These are phyloP conservation scores for Paramarasmius palmivorus DNA, from an alignment of 1,284 basidiomycete genomes.

Conservation along the genomic window DNA sequence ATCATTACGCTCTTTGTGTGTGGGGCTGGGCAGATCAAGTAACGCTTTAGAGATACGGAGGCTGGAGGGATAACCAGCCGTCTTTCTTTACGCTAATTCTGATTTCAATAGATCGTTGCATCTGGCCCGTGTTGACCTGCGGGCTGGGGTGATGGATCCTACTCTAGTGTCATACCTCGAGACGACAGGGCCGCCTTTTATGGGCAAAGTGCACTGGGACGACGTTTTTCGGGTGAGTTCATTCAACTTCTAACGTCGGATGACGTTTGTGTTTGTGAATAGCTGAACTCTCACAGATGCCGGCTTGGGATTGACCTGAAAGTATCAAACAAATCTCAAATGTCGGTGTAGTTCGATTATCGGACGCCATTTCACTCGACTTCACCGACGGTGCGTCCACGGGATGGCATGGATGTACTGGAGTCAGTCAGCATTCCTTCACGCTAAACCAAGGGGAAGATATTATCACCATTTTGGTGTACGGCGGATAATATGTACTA, in stretches of 20 bases:
- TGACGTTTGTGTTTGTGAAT: not conserved
- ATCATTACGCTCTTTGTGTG: not conserved
- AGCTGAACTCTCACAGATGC: not conserved
- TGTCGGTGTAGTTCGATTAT: not conserved
- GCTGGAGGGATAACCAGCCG: no score
- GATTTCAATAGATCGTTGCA: not conserved
- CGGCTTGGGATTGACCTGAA: not conserved
- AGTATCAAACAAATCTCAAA: not conserved
- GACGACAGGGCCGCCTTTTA: not conserved
- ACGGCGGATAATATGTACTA: not conserved
- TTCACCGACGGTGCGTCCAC: not conserved
- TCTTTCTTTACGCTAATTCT: not conserved
- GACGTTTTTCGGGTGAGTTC: not conserved
- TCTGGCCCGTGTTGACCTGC: not conserved
- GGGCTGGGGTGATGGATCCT: not conserved
- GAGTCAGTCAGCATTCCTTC: not conserved
- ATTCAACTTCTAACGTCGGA: no score
- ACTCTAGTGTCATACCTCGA: not conserved
- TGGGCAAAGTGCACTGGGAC: not conserved
- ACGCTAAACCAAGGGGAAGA: not conserved
- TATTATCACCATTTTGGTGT: not conserved
- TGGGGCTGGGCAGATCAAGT: not conserved
- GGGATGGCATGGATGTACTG: not conserved
- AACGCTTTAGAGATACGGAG: not conserved
- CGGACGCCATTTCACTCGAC: not conserved